Evolutionary conservation across 805 yeast species (phyloP), one percentile per base, ranked within the genome.

Genomic region (Nakazawaea peltata): DNA sequence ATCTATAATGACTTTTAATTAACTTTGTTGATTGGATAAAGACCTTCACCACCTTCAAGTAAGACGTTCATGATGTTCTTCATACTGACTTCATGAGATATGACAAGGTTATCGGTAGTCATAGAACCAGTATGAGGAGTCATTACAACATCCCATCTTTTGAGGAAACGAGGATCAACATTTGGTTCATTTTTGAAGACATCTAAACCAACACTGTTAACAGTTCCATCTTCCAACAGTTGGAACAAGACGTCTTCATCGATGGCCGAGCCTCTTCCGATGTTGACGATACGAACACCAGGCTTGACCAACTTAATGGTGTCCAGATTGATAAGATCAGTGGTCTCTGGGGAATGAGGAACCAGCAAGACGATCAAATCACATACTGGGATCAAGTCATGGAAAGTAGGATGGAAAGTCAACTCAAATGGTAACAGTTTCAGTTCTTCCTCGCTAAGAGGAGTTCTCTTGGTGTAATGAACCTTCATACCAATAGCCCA

Each of bases 41-140:
- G 26, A 2, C 59, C 59, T 10, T 31, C 29, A 3, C 56, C 58
- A 1, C 56, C 53, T 11, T 53, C 53, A 10, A 58, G 43, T n/a
- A 61, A 34, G 10, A 63, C 64, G 28, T 54, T 49, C 8, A 54
- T 59, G 14, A 73, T 67, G 46, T 70, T 69, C 19, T 57, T 50
- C 55, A 74, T 47, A 2, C 74, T 67, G 24, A 48, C 47, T 12
- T 63, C 56, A 4, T 73, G 67, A 15, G 73, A 60, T 26, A 57
- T 57, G 35, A 65, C 59, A 36, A 57, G 67, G 39, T 63, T 67
- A 36, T 65, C 67, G 24, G 46, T 50, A 0, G 81, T 74, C 4
- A 77, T 67, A 19, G 80, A 74, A 0, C 79, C 85, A 32, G 75
- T 51, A 49, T 77, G 85, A 2, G 85, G 85, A 4, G 81, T 72